phyloP scores from a whole-genome alignment of 2,329 filamentous ascomycete genomes.

The Exophiala sp. region DNA sequence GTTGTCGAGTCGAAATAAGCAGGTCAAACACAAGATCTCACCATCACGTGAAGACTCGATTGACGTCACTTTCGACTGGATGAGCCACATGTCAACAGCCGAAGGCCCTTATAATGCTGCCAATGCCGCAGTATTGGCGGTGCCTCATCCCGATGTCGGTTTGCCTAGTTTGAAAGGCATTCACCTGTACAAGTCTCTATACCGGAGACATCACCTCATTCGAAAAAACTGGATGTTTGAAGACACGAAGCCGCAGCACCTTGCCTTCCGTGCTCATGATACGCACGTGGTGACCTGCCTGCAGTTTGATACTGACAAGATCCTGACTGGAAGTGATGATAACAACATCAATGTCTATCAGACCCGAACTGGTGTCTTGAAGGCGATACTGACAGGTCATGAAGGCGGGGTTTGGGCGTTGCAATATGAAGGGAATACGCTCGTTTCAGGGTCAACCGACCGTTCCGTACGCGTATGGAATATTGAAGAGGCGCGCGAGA shows the following conservation, averaged over 20 bases:
- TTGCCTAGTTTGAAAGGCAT: slow-evolving; percentile 74
- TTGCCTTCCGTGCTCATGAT: slow-evolving; percentile 94
- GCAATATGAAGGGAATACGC: slow-evolving; percentile 89
- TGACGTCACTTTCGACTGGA: slow-evolving; percentile 43
- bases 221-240: slow-evolving; percentile 84
- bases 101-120: slow-evolving; percentile 86
- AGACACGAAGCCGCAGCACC: slow-evolving; percentile 79
- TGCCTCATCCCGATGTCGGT: slow-evolving; percentile 78
- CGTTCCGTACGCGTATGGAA: slow-evolving; percentile 99
- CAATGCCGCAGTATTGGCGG: slow-evolving; percentile 74
- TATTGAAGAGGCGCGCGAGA: slow-evolving; percentile 86
- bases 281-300: slow-evolving; percentile 96
- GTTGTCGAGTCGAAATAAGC: slow-evolving; percentile 48
- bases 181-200: slow-evolving; percentile 94
- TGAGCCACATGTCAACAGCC: slow-evolving; percentile 51
- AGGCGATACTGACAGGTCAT: slow-evolving; percentile 82
- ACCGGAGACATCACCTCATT: slow-evolving; percentile 88
- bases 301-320: slow-evolving; percentile 97
- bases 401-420: slow-evolving; percentile 97
- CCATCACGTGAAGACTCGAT: slow-evolving; percentile 39
- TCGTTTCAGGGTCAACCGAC: slow-evolving; percentile 95
- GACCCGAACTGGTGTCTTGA: slow-evolving; percentile 84
- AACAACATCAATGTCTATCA: slow-evolving; percentile 98
- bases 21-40: slow-evolving; percentile 54
- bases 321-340: slow-evolving; percentile 94